Base-by-base conservation (phyloP, 306 rosid species). In the Neltuma alba region DNA sequence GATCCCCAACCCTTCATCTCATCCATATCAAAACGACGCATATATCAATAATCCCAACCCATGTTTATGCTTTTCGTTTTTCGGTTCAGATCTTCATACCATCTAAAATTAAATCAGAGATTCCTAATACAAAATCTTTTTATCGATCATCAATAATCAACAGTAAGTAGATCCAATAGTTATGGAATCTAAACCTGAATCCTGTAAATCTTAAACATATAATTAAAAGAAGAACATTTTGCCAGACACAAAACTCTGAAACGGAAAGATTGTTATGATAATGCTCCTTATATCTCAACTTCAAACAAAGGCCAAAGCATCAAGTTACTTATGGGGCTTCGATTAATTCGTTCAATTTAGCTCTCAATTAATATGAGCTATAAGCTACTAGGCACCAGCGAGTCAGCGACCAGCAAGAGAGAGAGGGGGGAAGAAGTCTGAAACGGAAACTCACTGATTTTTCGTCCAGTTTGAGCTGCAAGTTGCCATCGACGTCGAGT, bases 251-350 rank as follows among this genome's bases (percentile, higher is more conserved):
- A 52, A 54, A 75, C 20, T 76, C 36, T 9, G 5, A 48, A 31
- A 68, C 47, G 83, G 86, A 79, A 76, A 84, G 11, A 41, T 16
- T 31, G 11, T 75, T 12, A 72, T 36, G 25, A 30, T 41, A 9
- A 20, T 21, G 14, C 20, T 48, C 28, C 61, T 37, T 81, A 55
- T 23, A 74, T 50, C 21, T 72, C 20, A 62, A 28, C 80, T 70
- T 62, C 55, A 84, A 79, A 72, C 41, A 34, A 23, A 33, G n/a
- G n/a, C n/a, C n/a, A n/a, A n/a, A n/a, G n/a, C n/a, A n/a, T n/a
- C n/a, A n/a, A n/a, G n/a, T n/a, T n/a, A n/a, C n/a, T n/a, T n/a
- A n/a, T n/a, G n/a, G n/a, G n/a, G n/a, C n/a, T n/a, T n/a, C n/a
- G n/a, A n/a, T n/a, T n/a, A n/a, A n/a, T n/a, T n/a, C n/a, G n/a